Base-by-base conservation (phyloP, 176 grass and related monocot species). In the Musa troglodytarum region DNA sequence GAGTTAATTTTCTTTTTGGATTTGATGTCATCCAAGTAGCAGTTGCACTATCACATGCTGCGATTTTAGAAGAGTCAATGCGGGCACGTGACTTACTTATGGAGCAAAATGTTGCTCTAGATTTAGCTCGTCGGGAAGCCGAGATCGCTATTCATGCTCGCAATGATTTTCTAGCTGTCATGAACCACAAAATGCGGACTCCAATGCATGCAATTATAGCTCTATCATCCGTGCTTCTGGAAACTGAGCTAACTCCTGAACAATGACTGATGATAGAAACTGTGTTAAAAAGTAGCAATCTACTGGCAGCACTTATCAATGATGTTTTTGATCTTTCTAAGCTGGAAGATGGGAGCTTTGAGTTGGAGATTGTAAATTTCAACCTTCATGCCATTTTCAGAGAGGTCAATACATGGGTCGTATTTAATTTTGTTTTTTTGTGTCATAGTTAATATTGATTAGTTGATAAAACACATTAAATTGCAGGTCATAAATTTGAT, bases 181-280 rank as follows among this genome's bases (percentile, higher is more conserved):
- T 97, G 94, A 97, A 97, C 81, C 94, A 97, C 12, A 90, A 97
- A 87, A 97, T 97, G 94, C 81, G 90, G 51, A 97, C 94, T 65
- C 94, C 94, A 28, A 97, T 97, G 94, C 87, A 91, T 82, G 88
- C 90, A 76, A 93, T 97, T 65, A 97, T 97, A 83, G 94, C 90
- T 50, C 85, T 97, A 26, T 93, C 94, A 2, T 93, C 90, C 61
- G 75, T 97, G 74, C 86, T 97, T 83, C 22, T 22, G 22, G 22
- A 22, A 22, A 93, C 94, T 16, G 88, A 97, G 58, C 82, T 97
- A 52, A 90, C 90, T 65, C 82, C 94, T 22, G 94, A 97, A 55
- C 90, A 97, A 70, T 82, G 94, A 52, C 22, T 97, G 55, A 97
- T 97, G 90, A 84, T 97, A 11, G 94, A 97, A 83, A 93, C 86